Conservation (phyloP, 805 yeast species). For the Groenewaldozyma tartarivorans region DNA sequence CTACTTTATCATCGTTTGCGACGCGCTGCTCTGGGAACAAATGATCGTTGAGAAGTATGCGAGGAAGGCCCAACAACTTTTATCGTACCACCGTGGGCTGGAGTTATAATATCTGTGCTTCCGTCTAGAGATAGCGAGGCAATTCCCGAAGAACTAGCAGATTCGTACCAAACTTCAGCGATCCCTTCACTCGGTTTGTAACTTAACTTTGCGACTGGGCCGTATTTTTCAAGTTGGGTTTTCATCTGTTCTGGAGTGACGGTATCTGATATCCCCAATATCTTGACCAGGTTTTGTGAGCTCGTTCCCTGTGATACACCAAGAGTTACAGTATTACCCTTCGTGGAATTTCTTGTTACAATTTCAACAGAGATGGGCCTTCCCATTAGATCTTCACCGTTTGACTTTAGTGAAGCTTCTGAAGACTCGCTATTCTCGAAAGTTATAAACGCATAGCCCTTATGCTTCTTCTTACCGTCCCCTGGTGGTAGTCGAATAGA, state of each 20-base stretch:
- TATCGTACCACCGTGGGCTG: not conserved
- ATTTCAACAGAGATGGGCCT: constrained; percentile 33
- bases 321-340: not conserved
- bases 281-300: constrained; percentile 6
- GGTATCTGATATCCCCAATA: constrained; percentile 14
- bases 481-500: constrained; percentile 39
- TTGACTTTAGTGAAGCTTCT: constrained; percentile 33
- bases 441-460: constrained; percentile 60
- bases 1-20: too few relatives aligned
- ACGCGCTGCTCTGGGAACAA: not conserved
- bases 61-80: too few relatives aligned
- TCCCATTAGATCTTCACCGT: constrained; percentile 36
- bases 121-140: constrained; percentile 16
- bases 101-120: not conserved
- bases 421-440: constrained; percentile 40
- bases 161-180: constrained; percentile 12
- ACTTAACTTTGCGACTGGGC: constrained; percentile 5
- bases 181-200: constrained; percentile 8
- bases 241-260: constrained; percentile 6
- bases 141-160: constrained; percentile 11
- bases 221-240: constrained; percentile 9
- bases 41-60: not conserved
- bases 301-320: too few relatives aligned
- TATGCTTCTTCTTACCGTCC: constrained; percentile 25
- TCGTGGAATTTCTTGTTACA: not conserved